Evolutionary conservation across 139 green algal species (phyloP), one percentile per base, ranked within the genome.

Genomic region (Chlamydomonas sp.): DNA sequence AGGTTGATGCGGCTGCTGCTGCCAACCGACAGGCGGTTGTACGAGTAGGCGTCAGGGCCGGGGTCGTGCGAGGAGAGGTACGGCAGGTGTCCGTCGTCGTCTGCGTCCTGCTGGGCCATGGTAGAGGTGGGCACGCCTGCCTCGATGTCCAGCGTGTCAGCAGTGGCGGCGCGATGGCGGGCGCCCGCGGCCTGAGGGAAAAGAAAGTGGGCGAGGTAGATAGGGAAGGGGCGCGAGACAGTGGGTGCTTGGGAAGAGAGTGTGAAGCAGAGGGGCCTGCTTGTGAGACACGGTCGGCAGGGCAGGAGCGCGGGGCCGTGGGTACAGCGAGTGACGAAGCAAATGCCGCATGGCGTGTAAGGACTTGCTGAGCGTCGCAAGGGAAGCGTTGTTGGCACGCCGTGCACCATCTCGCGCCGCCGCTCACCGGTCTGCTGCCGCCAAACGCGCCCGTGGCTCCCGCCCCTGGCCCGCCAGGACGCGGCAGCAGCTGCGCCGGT

Each of bases 381-480:
- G n/a, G n/a, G n/a, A n/a, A n/a, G n/a, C n/a, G n/a, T n/a, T n/a
- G n/a, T n/a, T n/a, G n/a, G n/a, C n/a, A n/a, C n/a, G n/a, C n/a
- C n/a, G n/a, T n/a, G n/a, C n/a, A n/a, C n/a, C n/a, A n/a, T n/a
- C n/a, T n/a, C n/a, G n/a, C n/a, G n/a, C n/a, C n/a, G n/a, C n/a
- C n/a, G n/a, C 83, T 61, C 57, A 87, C 83, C 83, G 71, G 62
- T 15, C 83, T 17, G 83, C 83, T 87, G 2, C 83, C 73, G 31
- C n/a, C n/a, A n/a, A n/a, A n/a, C n/a, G n/a, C n/a, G n/a, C n/a
- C n/a, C n/a, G n/a, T n/a, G n/a, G n/a, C n/a, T n/a, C 72, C 83
- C 17, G 83, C 83, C 62, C 73, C 83, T 2, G 73, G 5, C 5
- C 71, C 83, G n/a, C 83, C 83, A 12, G 80, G 80, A 0, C 83